These are phyloP conservation scores for Trichoderma guizhouense DNA, from an alignment of 2,329 filamentous ascomycete genomes.

Conservation along the genomic window DNA sequence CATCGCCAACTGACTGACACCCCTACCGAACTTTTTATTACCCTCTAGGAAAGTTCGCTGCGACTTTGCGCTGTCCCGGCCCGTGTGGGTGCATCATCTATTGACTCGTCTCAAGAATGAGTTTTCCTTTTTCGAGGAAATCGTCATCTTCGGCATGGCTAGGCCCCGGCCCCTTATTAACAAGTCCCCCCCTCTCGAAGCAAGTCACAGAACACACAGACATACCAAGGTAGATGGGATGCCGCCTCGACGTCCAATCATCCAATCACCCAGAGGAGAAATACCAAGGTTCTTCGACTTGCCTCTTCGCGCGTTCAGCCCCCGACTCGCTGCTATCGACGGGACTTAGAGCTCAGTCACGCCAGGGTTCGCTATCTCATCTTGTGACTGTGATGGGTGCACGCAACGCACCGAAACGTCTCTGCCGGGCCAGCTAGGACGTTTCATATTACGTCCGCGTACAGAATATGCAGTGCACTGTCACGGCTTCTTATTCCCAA, in stretches of 20 bases:
- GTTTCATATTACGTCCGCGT: conserved; percentile 1
- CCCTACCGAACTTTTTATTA: background rate
- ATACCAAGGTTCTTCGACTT: background rate
- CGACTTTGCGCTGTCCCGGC: background rate
- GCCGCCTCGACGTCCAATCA: background rate
- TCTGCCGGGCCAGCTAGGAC: background rate
- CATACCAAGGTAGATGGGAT: background rate
- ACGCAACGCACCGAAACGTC: background rate
- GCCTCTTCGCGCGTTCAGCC: background rate
- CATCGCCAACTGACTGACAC: background rate
- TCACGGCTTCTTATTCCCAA: background rate
- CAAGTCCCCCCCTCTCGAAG: background rate
- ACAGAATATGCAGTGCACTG: background rate
- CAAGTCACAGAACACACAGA: conserved; percentile 10
- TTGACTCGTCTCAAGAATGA: background rate
- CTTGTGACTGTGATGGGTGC: background rate
- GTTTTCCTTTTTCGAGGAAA: background rate
- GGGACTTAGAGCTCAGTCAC: background rate
- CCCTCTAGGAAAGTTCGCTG: background rate
- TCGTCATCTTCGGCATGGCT: background rate
- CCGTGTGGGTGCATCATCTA: background rate
- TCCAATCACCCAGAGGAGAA: background rate
- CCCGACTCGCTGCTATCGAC: background rate
- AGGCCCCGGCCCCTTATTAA: background rate
- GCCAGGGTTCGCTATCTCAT: background rate